Conservation (phyloP, 495 filamentous ascomycete genomes). For the Oidiodendron maius region DNA sequence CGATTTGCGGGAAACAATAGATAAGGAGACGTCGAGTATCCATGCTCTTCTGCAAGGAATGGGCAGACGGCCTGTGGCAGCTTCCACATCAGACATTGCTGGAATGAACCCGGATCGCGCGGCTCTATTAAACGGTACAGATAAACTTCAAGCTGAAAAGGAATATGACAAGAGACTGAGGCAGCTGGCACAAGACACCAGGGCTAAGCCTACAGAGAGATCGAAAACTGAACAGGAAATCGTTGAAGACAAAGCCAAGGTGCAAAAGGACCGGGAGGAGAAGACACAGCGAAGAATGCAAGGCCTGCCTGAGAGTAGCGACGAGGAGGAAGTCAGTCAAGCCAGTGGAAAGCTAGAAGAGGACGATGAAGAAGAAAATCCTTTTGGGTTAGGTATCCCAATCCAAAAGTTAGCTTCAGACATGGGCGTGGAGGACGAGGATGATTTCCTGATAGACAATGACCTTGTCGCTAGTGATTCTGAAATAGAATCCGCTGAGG, state of each 20-base stretch:
- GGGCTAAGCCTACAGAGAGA: constrained; percentile 76
- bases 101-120: constrained; percentile 47
- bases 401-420: constrained; percentile 29
- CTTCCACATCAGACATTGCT: constrained; percentile 23
- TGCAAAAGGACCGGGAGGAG: constrained; percentile 74
- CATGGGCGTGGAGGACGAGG: constrained; percentile 75
- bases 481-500: constrained; percentile 43
- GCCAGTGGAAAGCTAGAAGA: constrained; percentile 25
- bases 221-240: constrained; percentile 92
- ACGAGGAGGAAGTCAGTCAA: constrained; percentile 41
- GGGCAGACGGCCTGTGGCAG: constrained; percentile 32
- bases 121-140: constrained; percentile 52
- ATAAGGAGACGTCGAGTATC: constrained; percentile 71
- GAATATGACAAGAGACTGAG: constrained; percentile 80
- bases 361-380: constrained; percentile 33
- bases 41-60: constrained; percentile 60
- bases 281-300: constrained; percentile 68
- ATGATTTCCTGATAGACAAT: constrained; percentile 86
- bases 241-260: constrained; percentile 63
- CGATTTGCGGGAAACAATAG: constrained; percentile 70
- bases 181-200: constrained; percentile 74
- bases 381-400: constrained; percentile 51
- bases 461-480: constrained; percentile 70
- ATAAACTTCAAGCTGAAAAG: constrained; percentile 60
- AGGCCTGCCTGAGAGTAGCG: constrained; percentile 50